Base-by-base conservation (phyloP, 352 stramenopile species). In the Phytophthora cryptogea region DNA sequence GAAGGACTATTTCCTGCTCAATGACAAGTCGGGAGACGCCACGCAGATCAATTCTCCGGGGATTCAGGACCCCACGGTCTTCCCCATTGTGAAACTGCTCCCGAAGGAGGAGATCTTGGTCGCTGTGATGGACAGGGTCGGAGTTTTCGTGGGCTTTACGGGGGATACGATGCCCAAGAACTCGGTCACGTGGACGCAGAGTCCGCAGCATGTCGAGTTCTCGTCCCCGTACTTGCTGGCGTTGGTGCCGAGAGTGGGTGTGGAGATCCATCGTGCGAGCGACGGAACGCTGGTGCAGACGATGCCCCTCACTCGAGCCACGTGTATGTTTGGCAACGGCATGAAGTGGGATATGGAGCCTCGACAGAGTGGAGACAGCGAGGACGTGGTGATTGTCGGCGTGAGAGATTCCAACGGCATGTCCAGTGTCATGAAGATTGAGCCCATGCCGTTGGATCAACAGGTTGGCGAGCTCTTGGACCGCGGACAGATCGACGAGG, bases 301-400 rank as follows among this genome's bases (percentile, higher is more conserved):
- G 6, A 66, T 95, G 42, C 66, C 84, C 10, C 66, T 95, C 7
- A 69, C 74, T 23, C 72, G 78, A 17, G 86, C 74, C 5, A 74
- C 76, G 7, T 86, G 78, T 17, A 91, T 95, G 61, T 95, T 95
- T 63, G 76, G 78, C 40, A 95, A 95, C 59, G 86, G 86, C n/a
- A 95, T 95, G 86, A 95, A 95, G 66, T 95, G 84, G 66, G 84
- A 95, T 60, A 95, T 95, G 86, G 84, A 94, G 26, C 86, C 86
- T 2, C 74, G 86, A 17, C 80, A 74, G 9, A 81, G 66, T 23
- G 83, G 81, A 31, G 86, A 95, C 45, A 74, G 67, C 3, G 86
- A 95, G 50, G 86, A 95, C 45, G 78, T 94, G 8, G 65, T 95
- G 35, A 70, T 95, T 30, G 80, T 90, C 6, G 86, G 84, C 8